Percentiles rank a stretch among this genome's conserved stretches.
Conservation (phyloP, 768 basidiomycete species). For the Collybiopsis confluens region DNA sequence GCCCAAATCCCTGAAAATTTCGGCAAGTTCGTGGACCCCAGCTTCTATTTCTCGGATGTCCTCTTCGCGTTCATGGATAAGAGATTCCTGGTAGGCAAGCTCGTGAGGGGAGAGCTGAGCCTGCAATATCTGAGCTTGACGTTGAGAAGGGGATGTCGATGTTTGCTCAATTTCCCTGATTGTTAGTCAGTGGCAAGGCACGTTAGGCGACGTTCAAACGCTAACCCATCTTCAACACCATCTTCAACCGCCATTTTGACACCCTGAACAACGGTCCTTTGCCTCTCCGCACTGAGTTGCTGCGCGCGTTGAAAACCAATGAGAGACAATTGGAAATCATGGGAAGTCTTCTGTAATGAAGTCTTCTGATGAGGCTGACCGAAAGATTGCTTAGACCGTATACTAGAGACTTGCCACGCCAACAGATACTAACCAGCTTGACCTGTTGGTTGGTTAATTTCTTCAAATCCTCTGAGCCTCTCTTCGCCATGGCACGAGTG, state of each 20-base stretch:
- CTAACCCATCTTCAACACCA: conserved; percentile 24
- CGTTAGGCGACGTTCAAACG: not conserved
- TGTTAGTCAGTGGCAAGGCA: not conserved
- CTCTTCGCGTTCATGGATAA: conserved; percentile 89
- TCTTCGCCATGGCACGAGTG: conserved; percentile 92
- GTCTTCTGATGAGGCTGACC: conserved; percentile 77
- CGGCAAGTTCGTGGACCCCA: conserved; percentile 92
- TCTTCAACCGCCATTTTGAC: conserved; percentile 85
- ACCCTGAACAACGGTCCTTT: conserved; percentile 83
- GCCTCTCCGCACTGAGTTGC: conserved; percentile 83
- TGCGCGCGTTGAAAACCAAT: conserved; percentile 91
- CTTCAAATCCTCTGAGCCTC: conserved; percentile 91
- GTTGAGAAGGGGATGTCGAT: conserved; percentile 49
- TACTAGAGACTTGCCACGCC: not conserved
- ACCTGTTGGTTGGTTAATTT: conserved; percentile 68
- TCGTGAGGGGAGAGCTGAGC: conserved; percentile 83
- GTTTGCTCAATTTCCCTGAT: conserved; percentile 24
- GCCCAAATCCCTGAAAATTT: conserved; percentile 95
- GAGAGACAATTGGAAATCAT: conserved; percentile 87
- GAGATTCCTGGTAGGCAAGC: conserved; percentile 91
- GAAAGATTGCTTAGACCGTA: not conserved
- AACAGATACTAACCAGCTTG: conserved; percentile 44
- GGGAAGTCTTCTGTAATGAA: conserved; percentile 85
- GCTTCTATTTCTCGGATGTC: conserved; percentile 97
- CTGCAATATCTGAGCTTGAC: conserved; percentile 68